These are phyloP conservation scores for Wickerhamiella parazyma DNA, from an alignment of 805 yeast genomes.

Conservation along the genomic window DNA sequence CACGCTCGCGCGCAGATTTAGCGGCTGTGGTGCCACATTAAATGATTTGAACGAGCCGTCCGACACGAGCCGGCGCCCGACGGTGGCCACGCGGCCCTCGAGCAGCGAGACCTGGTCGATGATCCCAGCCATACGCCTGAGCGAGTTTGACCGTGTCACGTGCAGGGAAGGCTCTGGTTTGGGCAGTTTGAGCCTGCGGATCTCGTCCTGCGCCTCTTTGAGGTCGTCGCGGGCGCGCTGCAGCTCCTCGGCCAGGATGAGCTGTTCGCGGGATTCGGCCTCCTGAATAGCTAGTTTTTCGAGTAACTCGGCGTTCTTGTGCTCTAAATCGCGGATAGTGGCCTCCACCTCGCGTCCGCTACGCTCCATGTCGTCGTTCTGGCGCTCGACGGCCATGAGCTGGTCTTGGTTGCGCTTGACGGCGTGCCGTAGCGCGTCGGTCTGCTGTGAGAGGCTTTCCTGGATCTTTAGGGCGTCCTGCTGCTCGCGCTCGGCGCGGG, in stretches of 20 bases:
- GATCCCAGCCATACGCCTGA: constrained; percentile 23
- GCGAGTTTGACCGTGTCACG: constrained; percentile 15
- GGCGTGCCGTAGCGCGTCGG: constrained; percentile 21
- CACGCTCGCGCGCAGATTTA: neutral
- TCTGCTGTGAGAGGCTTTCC: constrained; percentile 2
- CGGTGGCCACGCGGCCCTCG: constrained; percentile 21
- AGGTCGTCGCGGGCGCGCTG: constrained; percentile 26
- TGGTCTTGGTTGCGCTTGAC: constrained; percentile 23
- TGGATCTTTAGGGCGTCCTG: constrained; percentile 10
- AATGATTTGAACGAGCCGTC: constrained; percentile 1
- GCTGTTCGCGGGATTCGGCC: constrained; percentile 25
- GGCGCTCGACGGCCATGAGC: constrained; percentile 31
- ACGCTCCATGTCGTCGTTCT: constrained; percentile 34
- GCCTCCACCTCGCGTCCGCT: constrained; percentile 28
- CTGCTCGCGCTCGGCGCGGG: constrained; percentile 20
- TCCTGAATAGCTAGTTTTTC: constrained; percentile 28
- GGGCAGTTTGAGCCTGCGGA: constrained; percentile 1
- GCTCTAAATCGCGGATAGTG: constrained; percentile 27
- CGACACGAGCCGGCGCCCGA: constrained; percentile 3
- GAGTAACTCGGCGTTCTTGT: constrained; percentile 26
- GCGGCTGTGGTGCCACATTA: neutral
- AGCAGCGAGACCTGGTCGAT: constrained; percentile 20
- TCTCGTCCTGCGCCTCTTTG: constrained; percentile 25
- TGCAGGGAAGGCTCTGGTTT: neutral
- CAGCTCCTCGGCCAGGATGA: constrained; percentile 14